Base-by-base conservation (phyloP, 2,329 filamentous ascomycete species). In the Aspergillus pseudoterreus region DNA sequence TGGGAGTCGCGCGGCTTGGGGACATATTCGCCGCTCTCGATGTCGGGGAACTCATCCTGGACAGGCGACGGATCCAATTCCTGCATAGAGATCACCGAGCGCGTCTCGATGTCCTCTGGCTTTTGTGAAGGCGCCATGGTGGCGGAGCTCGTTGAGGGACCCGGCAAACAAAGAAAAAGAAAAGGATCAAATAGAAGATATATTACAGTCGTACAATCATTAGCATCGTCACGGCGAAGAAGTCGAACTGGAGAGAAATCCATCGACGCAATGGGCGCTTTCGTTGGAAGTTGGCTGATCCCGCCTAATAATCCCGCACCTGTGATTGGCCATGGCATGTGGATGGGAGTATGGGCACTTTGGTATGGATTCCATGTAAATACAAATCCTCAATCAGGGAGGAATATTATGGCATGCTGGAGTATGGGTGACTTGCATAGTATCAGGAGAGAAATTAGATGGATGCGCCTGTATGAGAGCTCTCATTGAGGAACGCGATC, bases 11-110 rank as follows among this genome's bases (percentile, higher is more conserved):
- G 49, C 1, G 60, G 46, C 61, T 65, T 56, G 56, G 63, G 58
- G 52, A 69, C 71, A 56, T 80, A 81, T 44, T 71, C 70, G 54
- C 75, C 80, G 50, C 79, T 77, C 53, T 84, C 78, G 27, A 71
- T 61, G 49, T 78, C 71, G 43, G 64, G 62, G 14, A 61, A 62
- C 38, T 67, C 70, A 51, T 84, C 78, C 49, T 85, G 87, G 41
- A 95, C 89, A 0, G 91, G 92, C 19, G 85, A 84, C 3, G 92
- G 92, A 48, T 95, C 91, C 55, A 96, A 77, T 65, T 92, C 84
- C 47, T 86, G 80, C 52, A 96, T 80, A 39, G 86, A 86, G 52
- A 83, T 73, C 48, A 85, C 71, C 35, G 83, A 83, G 62, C 60
- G 68, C 33, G 67, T 63, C 38, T 71, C 68, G 42, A 62, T 58